Evolutionary conservation across 2,329 filamentous ascomycete species (phyloP).

Genomic region (Sphaerulina musiva): DNA sequence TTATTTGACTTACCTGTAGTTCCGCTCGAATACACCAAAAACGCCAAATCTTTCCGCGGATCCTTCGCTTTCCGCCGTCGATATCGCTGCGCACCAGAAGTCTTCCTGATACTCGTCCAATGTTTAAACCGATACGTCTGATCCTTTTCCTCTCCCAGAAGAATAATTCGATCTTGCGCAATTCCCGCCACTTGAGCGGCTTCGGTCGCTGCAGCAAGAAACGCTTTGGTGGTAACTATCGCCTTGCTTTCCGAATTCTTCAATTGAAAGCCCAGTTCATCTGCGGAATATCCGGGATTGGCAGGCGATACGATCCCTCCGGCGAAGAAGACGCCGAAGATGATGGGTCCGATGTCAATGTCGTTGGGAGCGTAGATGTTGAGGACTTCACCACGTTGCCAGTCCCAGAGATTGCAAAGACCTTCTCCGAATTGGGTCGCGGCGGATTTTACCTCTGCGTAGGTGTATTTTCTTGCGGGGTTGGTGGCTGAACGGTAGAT

Average conservation of each 20-base stretch:
- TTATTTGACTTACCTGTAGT: constrained; percentile 52
- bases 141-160: constrained; percentile 65
- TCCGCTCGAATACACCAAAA: constrained; percentile 81
- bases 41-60: constrained; percentile 66
- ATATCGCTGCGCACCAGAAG: constrained; percentile 52
- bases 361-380: constrained; percentile 78
- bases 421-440: constrained; percentile 75
- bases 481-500: constrained; percentile 64
- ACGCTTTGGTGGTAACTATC: constrained; percentile 63
- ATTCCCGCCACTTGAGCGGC: constrained; percentile 66
- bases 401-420: constrained; percentile 65
- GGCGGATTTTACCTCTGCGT: constrained; percentile 56
- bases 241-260: constrained; percentile 69
- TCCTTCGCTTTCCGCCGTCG: constrained; percentile 53
- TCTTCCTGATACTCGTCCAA: constrained; percentile 62
- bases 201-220: constrained; percentile 57
- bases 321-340: constrained; percentile 65
- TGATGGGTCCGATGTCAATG: constrained; percentile 65
- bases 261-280: constrained; percentile 80
- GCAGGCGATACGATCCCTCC: constrained; percentile 77
- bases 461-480: constrained; percentile 64
- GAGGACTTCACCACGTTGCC: constrained; percentile 77
- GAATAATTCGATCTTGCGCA: constrained; percentile 61
- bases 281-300: constrained; percentile 77
- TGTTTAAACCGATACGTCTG: constrained; percentile 56